Base-by-base conservation (phyloP, 1,284 basidiomycete species). In the Trichosporon inkin region DNA sequence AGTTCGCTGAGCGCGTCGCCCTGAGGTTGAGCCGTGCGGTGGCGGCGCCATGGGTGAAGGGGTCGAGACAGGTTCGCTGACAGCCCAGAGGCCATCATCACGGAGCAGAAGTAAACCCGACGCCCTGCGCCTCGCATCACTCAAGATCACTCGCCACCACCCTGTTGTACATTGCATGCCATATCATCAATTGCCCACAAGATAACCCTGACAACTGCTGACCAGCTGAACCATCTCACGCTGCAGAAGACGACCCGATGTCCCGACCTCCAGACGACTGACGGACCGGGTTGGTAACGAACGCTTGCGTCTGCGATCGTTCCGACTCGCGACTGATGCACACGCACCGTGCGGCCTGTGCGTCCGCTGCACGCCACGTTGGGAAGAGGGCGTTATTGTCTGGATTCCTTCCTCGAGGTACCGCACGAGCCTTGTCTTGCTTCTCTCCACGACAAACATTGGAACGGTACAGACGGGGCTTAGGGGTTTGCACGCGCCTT, bases 41-140 rank as follows among this genome's bases (percentile, higher is more conserved):
- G 44, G 44, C 44, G 44, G 24, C 44, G 44, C 40, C 40, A 24
- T 8, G 28, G 28, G 28, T 17, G 14, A 8, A 56, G 44, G 14
- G 17, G n/a, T n/a, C 5, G 28, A 17, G 22, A 14, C 5, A 53
- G 20, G 16, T 24, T 36, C 14, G 53, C 58, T 67, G 58, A 66
- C 54, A 28, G 35, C 10, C 52, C 68, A 78, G 77, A 89, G 78
- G 79, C 87, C 35, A 88, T 93, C 64, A 80, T 92, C 62, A 82
- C 81, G 51, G 89, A 92, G 77, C 89, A 92, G 80, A 84, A 84
- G 62, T 87, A 72, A 53, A 20, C 36, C 39, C 8, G 28, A 19
- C 11, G 10, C 2, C 41, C 34, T 47, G 10, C 34, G 22, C 8
- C 20, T 22, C 8, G 24, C 16, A 28, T 17, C 35, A 40, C 49